These are phyloP conservation scores for Bothriochloa decipiens DNA, from an alignment of 176 grass and related monocot species.

Conservation along the genomic window DNA sequence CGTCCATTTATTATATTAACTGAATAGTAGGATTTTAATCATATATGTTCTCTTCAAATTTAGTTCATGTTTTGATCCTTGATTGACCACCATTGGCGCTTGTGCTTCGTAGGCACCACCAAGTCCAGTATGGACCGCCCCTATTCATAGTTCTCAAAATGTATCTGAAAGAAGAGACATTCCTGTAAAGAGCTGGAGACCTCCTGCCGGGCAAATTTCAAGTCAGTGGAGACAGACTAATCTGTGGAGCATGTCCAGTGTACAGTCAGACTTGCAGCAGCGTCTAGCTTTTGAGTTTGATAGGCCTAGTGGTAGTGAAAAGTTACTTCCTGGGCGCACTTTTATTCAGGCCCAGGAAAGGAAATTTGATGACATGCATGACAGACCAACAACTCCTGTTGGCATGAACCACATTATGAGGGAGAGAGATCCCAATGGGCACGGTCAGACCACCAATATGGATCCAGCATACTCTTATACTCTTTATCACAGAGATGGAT, in stretches of 20 bases:
- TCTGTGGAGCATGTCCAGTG: slow-evolving; percentile 69
- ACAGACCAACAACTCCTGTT: slow-evolving; percentile 56
- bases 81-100: slow-evolving; percentile 11
- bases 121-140: slow-evolving; percentile 58
- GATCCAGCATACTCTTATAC: slow-evolving; percentile 70
- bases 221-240: slow-evolving; percentile 90
- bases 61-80: slow-evolving; percentile 29
- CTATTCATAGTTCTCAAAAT: slow-evolving; percentile 57
- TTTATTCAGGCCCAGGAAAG: slow-evolving; percentile 85
- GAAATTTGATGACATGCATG: slow-evolving; percentile 90
- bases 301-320: slow-evolving; percentile 81
- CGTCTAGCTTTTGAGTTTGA: slow-evolving; percentile 96
- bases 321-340: slow-evolving; percentile 73
- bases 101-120: slow-evolving; percentile 60
- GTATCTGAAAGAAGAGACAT: slow-evolving; percentile 66
- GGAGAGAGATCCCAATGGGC: slow-evolving; percentile 79
- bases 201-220: slow-evolving; percentile 67
- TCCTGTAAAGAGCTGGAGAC: slow-evolving; percentile 74
- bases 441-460: slow-evolving; percentile 51
- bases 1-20: slow-evolving; percentile 27
- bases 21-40: slow-evolving; percentile 15
- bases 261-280: slow-evolving; percentile 89
- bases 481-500: slow-evolving; percentile 75
- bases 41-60: slow-evolving; percentile 30
- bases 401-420: slow-evolving; percentile 63